phyloP scores from a whole-genome alignment of 768 basidiomycete genomes.

The Leccinellum luteum region DNA sequence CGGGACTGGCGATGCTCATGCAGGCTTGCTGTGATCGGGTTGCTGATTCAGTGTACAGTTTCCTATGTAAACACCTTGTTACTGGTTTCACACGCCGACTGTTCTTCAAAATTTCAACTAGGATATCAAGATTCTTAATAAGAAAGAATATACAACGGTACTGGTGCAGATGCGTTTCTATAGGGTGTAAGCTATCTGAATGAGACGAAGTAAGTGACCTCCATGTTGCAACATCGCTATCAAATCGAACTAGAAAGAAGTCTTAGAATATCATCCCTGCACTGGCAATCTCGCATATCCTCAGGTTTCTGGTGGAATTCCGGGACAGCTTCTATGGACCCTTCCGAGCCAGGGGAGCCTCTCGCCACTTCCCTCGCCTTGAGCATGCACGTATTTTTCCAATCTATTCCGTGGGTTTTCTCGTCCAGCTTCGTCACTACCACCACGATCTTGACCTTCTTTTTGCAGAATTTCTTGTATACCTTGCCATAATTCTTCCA shows the following conservation, averaged over 20 bases:
- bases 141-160: not conserved
- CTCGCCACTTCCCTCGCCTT: not conserved
- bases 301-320: not conserved
- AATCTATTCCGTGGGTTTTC: not conserved
- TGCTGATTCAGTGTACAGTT: too few relatives aligned
- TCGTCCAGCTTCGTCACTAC: slow-evolving; percentile 12
- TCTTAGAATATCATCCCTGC: not conserved
- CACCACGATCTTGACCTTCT: slow-evolving; percentile 10
- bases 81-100: too few relatives aligned
- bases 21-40: too few relatives aligned
- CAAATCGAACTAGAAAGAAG: slow-evolving; percentile 4
- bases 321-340: slow-evolving; percentile 9
- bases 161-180: too few relatives aligned
- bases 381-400: not conserved
- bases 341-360: not conserved
- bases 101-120: too few relatives aligned
- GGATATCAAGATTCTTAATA: too few relatives aligned
- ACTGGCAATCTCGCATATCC: not conserved
- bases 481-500: slow-evolving; percentile 16
- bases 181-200: not conserved
- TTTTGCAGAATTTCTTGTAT: slow-evolving; percentile 11
- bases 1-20: too few relatives aligned
- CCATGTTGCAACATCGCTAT: not conserved
- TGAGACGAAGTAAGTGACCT: not conserved
- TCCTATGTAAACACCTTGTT: too few relatives aligned